Base-by-base conservation (phyloP, 2,329 filamentous ascomycete genomes). In the Diaporthe citri region DNA sequence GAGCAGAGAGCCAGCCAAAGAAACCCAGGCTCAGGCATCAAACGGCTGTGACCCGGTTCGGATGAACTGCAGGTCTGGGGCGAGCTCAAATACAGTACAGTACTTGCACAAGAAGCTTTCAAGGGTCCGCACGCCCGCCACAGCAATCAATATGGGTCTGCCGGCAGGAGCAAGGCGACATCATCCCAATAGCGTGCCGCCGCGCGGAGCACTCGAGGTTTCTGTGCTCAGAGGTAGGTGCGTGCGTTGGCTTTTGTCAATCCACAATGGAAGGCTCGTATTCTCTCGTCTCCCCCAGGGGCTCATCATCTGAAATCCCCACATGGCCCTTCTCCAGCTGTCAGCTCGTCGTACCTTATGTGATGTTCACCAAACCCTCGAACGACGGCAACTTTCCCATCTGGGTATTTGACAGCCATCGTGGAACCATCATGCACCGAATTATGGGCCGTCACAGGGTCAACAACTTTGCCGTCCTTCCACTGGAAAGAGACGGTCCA, bases 401-500 rank as follows among this genome's bases (percentile, higher is more conserved):
- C 48, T 52, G 75, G 75, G 9, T 57, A 73, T 28, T 66, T 55
- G 1, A 76, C 60, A 17, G 62, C 67, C 55, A 76, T 48, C 22
- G 46, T 22, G 36, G 28, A 56, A 20, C 41, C 46, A 43, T 25
- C 60, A 25, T 59, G 36, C 36, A 36, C 28, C n/a, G 36, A 59
- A 31, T 75, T 72, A 0, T 9, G 57, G 20, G 59, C 74, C 10
- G 60, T 41, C 15, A 75, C 74, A 13, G 71, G 74, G 9, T 74
- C 73, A 13, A 76, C 39, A 20, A 77, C 43, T 55, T 56, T 57
- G 64, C 77, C 78, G 74, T 82, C 77, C 64, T 81, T 76, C 82
- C 84, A 86, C 51, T 77, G 75, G 71, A 86, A 85, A n/a, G 81
- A 80, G 59, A 86, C 62, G 52, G 81, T 78, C 75, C 83, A 84